Evolutionary conservation across 352 stramenopile genomes (phyloP), one percentile per base, ranked within the genome.

Genomic region (Pythium dissotocum): DNA sequence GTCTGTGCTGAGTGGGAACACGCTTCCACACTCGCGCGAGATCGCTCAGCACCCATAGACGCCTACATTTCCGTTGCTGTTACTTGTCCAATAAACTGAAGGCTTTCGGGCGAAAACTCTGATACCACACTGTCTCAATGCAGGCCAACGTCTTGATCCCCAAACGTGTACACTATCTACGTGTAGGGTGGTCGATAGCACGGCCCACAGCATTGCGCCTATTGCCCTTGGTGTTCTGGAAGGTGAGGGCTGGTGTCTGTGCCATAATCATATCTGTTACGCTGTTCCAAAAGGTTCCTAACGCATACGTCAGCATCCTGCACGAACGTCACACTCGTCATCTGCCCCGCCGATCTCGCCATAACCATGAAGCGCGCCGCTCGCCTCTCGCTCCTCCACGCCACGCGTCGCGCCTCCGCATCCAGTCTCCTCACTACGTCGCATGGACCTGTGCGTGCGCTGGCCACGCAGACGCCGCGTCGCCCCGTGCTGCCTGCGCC

Each of bases 1-100:
- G 13, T n/a, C 21, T 10, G 66, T 72, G 48, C 24, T 72, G 21
- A 61, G 36, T 10, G 58, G 53, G 10, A 24, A 40, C 18, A 14
- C n/a, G 9, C 9, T 26, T 6, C 5, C 28, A 6, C 9, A 40
- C 30, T 42, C 40, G 30, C 51, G 53, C 9, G 61, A 68, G 5
- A 54, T 57, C 40, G 42, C 21, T 3, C 10, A 53, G 2, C 40
- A 40, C 24, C 61, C 61, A 10, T 68, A 38, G 42, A 26, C 18
- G 9, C 36, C 8, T 10, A 14, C 7, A n/a, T n/a, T n/a, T n/a
- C n/a, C n/a, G n/a, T n/a, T n/a, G n/a, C n/a, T n/a, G n/a, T n/a
- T n/a, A n/a, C n/a, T n/a, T n/a, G n/a, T n/a, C n/a, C n/a, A n/a
- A n/a, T n/a, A n/a, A n/a, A n/a, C n/a, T n/a, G n/a, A n/a, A n/a